phyloP scores from a whole-genome alignment of 169 alveolate genomes.

The Plasmodium yoelii region DNA sequence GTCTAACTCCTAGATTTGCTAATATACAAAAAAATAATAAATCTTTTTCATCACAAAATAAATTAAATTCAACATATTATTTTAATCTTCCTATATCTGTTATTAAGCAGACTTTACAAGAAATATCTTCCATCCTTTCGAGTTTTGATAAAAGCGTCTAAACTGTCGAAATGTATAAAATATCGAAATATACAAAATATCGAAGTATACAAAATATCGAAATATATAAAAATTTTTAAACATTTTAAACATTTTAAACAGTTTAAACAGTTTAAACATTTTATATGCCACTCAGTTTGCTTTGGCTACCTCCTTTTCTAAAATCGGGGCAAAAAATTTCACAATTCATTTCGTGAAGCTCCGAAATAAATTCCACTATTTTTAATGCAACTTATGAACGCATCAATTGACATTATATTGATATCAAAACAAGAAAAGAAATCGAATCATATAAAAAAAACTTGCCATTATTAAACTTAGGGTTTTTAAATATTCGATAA shows the following conservation, averaged over 20 bases:
- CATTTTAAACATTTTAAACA: no score
- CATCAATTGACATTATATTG: background rate
- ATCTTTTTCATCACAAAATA: slow-evolving; percentile 53
- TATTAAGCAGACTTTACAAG: slow-evolving; percentile 58
- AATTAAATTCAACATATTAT: slow-evolving; percentile 48
- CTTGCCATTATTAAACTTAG: background rate
- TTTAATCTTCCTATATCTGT: slow-evolving; percentile 70
- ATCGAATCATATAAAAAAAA: background rate
- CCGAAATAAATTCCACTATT: no score
- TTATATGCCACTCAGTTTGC: no score
- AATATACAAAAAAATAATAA: slow-evolving; percentile 41
- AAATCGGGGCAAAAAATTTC: background rate
- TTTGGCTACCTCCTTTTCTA: background rate
- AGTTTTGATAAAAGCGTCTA: slow-evolving; percentile 22
- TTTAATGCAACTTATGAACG: no score
- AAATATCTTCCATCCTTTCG: slow-evolving; percentile 68
- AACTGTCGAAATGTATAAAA: no score
- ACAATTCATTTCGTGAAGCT: no score
- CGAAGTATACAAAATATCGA: no score
- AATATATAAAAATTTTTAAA: background rate
- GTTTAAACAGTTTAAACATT: no score
- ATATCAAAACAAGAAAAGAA: background rate
- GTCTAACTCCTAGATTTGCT: slow-evolving; percentile 73
- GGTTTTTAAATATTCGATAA: background rate
- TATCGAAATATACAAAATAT: no score